Conservation (phyloP, 768 basidiomycete genomes). For the Mycena epipterygia region DNA sequence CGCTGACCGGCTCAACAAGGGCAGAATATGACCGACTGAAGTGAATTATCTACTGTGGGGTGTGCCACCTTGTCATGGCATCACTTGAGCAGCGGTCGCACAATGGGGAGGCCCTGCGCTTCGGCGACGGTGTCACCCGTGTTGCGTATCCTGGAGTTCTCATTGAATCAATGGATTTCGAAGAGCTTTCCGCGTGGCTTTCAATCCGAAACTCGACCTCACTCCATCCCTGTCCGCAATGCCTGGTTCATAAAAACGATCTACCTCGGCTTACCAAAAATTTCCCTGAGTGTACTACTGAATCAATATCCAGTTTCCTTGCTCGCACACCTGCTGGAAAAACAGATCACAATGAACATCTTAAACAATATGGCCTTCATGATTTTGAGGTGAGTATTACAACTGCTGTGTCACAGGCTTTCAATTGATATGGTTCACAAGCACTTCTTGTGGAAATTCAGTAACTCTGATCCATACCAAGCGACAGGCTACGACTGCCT, state of each 20-base stretch:
- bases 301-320: conserved; percentile 2
- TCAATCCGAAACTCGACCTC: conserved; percentile 14
- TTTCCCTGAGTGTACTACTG: conserved; percentile 10
- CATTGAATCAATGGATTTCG: conserved; percentile 34
- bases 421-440: not conserved
- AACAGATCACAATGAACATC: conserved; percentile 11
- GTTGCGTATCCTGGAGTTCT: conserved; percentile 27
- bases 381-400: conserved; percentile 19
- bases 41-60: conserved; percentile 22
- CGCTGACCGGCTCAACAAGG: not conserved
- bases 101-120: conserved; percentile 22
- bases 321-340: not conserved
- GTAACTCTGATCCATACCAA: conserved; percentile 17
- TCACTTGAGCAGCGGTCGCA: conserved; percentile 23
- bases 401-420: not conserved
- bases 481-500: conserved; percentile 21
- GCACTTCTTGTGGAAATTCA: conserved; percentile 26
- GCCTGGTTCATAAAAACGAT: conserved; percentile 21
- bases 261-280: conserved; percentile 6
- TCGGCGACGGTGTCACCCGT: conserved; percentile 23
- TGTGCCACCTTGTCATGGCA: conserved; percentile 11
- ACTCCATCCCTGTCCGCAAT: conserved; percentile 29
- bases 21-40: conserved; percentile 28
- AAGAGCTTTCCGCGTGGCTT: conserved; percentile 27
- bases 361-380: conserved; percentile 26